Evolutionary conservation across 2,329 filamentous ascomycete genomes (phyloP).

Genomic region (Fusarium scirpi): DNA sequence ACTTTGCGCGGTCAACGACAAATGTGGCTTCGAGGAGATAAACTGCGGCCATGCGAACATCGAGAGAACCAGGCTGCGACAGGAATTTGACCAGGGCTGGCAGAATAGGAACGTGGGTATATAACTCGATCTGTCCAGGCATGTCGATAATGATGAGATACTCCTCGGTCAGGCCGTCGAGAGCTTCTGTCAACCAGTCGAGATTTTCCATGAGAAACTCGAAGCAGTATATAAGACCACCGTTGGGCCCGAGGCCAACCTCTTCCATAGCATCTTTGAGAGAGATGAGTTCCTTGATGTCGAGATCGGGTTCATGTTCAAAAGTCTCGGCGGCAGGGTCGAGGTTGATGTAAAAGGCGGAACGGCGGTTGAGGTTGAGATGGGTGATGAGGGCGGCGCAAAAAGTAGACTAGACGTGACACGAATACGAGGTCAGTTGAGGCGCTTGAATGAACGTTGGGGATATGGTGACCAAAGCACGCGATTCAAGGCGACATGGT

Average conservation of each 20-base stretch:
- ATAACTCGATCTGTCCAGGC: conserved; percentile 98
- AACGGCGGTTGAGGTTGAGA: conserved; percentile 89
- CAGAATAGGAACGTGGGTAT: conserved; percentile 94
- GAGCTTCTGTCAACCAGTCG: conserved; percentile 87
- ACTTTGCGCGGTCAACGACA: conserved; percentile 94
- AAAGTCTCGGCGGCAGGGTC: conserved; percentile 96
- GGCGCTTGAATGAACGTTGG: conserved; percentile 15
- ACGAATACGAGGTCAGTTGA: conserved; percentile 23
- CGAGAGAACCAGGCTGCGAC: conserved; percentile 81
- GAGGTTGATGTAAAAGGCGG: conserved; percentile 97
- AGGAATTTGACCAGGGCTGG: conserved; percentile 86
- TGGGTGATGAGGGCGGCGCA: conserved; percentile 94
- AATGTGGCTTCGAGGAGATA: conserved; percentile 97
- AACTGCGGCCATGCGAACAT: conserved; percentile 91
- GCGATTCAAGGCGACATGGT: conserved; percentile 34
- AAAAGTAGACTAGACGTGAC: conserved; percentile 79
- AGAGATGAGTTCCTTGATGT: conserved; percentile 94
- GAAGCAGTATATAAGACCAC: conserved; percentile 95
- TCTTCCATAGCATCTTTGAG: conserved; percentile 98
- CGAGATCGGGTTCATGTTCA: conserved; percentile 89
- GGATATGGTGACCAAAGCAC: conserved; percentile 23
- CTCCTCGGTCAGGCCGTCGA: conserved; percentile 90
- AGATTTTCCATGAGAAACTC: conserved; percentile 95
- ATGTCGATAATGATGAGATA: conserved; percentile 99
- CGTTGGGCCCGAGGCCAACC: conserved; percentile 89